Evolutionary conservation across 1,284 basidiomycete species (phyloP).

Genomic region (Ganoderma sinense): DNA sequence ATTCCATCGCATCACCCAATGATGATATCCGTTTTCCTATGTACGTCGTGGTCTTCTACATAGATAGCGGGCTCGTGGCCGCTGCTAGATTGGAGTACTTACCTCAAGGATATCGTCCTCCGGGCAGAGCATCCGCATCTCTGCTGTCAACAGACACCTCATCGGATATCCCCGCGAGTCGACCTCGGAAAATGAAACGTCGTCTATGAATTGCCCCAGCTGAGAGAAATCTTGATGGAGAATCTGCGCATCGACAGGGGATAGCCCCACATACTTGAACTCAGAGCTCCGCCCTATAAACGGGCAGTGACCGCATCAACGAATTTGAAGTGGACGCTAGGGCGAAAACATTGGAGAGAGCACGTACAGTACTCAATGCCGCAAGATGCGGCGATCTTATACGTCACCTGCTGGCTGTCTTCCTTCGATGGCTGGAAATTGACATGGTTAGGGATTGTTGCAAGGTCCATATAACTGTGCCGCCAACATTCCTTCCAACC

Average conservation of each 20-base stretch:
- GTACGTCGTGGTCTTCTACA: neutral
- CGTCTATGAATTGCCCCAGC: slow-evolving; percentile 20
- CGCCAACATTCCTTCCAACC: slow-evolving; percentile 18
- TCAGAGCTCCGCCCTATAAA: neutral
- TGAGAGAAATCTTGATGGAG: neutral
- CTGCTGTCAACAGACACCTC: slow-evolving; percentile 15
- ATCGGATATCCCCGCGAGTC: slow-evolving; percentile 9
- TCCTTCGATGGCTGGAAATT: neutral
- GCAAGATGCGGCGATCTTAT: neutral
- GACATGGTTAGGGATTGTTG: neutral
- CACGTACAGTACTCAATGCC: neutral
- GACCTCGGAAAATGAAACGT: slow-evolving; percentile 13
- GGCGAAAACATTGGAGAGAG: neutral
- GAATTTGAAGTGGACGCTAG: neutral
- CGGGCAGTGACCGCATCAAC: neutral
- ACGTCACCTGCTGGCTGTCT: neutral
- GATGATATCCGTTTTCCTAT: neutral
- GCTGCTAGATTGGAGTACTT: neutral
- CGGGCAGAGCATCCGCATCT: slow-evolving; percentile 18
- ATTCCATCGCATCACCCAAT: neutral
- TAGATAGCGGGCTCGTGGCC: neutral
- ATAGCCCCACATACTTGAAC: slow-evolving; percentile 1
- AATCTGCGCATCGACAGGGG: neutral
- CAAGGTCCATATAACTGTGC: neutral
- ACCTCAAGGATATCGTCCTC: slow-evolving; percentile 6